A percentile compares a stretch with the other conserved stretches of the same genome.
These are phyloP conservation scores for Fusarium hostae DNA, from an alignment of 2,329 filamentous ascomycete species.

Conservation along the genomic window DNA sequence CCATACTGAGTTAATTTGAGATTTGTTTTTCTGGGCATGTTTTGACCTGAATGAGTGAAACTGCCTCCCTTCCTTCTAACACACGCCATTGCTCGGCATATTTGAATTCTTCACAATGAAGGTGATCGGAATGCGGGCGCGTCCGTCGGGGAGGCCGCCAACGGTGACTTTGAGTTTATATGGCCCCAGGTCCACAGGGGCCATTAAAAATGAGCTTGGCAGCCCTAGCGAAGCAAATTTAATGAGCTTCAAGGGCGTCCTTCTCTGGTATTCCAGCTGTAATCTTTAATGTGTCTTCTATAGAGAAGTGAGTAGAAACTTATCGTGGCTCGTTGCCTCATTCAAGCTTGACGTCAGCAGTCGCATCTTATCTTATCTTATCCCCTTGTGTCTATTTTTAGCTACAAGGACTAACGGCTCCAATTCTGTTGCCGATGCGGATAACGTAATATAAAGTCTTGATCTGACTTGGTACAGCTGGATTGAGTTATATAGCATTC, in stretches of 20 bases:
- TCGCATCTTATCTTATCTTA: neutral
- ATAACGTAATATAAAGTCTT: neutral
- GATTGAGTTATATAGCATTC: neutral
- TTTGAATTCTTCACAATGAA: neutral
- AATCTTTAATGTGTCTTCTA: too few species aligned
- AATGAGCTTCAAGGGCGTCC: too few species aligned
- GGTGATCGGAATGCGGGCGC: constrained; percentile 25
- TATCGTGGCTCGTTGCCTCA: too few species aligned
- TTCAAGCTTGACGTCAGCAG: neutral
- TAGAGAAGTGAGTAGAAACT: too few species aligned
- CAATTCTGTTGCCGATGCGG: neutral
- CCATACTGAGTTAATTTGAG: neutral
- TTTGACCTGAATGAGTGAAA: too few species aligned
- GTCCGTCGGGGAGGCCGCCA: constrained; percentile 20
- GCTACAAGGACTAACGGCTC: neutral
- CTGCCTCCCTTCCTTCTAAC: too few species aligned
- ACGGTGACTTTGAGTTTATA: constrained; percentile 6
- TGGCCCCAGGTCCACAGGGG: neutral
- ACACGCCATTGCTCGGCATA: too few species aligned
- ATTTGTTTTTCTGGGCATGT: neutral
- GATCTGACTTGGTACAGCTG: neutral
- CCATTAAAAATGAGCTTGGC: neutral
- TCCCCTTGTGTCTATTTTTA: neutral
- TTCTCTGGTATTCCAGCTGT: too few species aligned
- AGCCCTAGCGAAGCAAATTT: neutral